phyloP scores from a whole-genome alignment of 441 rosid species.

The Omphalea diandra region DNA sequence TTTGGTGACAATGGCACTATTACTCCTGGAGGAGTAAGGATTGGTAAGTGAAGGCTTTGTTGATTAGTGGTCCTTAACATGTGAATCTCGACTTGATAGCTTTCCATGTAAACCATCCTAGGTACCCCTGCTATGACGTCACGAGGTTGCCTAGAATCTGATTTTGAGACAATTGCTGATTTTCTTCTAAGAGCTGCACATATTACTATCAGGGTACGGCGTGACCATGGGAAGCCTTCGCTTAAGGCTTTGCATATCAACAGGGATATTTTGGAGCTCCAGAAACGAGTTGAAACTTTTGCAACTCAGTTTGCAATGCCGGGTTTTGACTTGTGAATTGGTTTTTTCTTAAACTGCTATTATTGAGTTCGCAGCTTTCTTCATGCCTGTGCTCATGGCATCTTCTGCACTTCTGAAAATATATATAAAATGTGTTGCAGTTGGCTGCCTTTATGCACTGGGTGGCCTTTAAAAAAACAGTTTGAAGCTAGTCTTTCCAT shows the following conservation, averaged over 20 bases:
- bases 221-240: slow-evolving; percentile 62
- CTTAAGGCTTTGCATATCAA: slow-evolving; percentile 59
- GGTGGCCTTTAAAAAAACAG: not conserved
- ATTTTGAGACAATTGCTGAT: slow-evolving; percentile 79
- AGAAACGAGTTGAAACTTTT: slow-evolving; percentile 65
- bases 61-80: not conserved
- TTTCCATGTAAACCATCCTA: slow-evolving; percentile 16
- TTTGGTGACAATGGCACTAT: slow-evolving; percentile 78
- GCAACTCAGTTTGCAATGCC: slow-evolving; percentile 85
- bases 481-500: not conserved
- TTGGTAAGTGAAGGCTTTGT: slow-evolving; percentile 46
- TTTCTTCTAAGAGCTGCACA: slow-evolving; percentile 71
- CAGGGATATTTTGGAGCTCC: slow-evolving; percentile 65
- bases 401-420: not conserved
- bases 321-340: slow-evolving; percentile 54
- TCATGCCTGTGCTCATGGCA: too few relatives aligned
- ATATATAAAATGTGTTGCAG: not conserved
- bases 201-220: slow-evolving; percentile 52
- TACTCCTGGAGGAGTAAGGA: slow-evolving; percentile 86
- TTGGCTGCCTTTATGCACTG: not conserved
- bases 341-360: too few relatives aligned
- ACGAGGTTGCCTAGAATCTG: slow-evolving; percentile 83
- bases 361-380: too few relatives aligned
- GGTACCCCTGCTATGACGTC: slow-evolving; percentile 97
- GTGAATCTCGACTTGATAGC: not conserved